Evolutionary conservation across 768 basidiomycete genomes (phyloP), one percentile per base, ranked within the genome.

Genomic region (Lenzites betulinus): DNA sequence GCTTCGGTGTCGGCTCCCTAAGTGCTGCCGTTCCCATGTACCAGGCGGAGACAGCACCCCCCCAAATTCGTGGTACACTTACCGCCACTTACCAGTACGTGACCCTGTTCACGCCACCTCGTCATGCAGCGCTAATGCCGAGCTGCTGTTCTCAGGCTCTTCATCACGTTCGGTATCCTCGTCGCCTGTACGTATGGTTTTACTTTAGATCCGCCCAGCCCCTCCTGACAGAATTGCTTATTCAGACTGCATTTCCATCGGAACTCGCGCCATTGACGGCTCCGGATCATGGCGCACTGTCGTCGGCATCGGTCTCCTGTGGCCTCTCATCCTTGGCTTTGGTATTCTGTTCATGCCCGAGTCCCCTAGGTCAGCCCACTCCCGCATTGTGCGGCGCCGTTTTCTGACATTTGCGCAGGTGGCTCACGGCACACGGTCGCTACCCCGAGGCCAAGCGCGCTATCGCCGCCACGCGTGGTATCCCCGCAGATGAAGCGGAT

Each of bases 341-440:
- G 87, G 87, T 28, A 89, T 90, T 65, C 64, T 85, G 6, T 85
- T 86, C 66, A 86, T 88, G 83, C 88, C 88, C 20, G 88, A 88
- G 72, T 81, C 81, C 39, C 71, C 87, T 81, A 33, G 76, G 85
- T 79, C 61, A 3, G 71, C 36, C 33, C 30, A 18, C 16, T 22
- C 36, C 2, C 46, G 2, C 22, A 42, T 51, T 30, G n/a, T 20
- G 46, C 43, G 28, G 54, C 46, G 43, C 42, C 9, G 59, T 11
- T 15, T n/a, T 53, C 39, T 48, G 41, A 58, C 54, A 30, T 35
- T 18, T 44, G 47, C 54, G 22, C 52, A 81, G 82, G 53, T 86
- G 87, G 87, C 80, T 88, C 22, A 80, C 82, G n/a, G 70, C 74
- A 0, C 77, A 77, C 26, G 80, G 77, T 11, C 76, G 77, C 22